phyloP scores from a whole-genome alignment of 192 early-diverging fungal species.

The Mortierella alpina region DNA sequence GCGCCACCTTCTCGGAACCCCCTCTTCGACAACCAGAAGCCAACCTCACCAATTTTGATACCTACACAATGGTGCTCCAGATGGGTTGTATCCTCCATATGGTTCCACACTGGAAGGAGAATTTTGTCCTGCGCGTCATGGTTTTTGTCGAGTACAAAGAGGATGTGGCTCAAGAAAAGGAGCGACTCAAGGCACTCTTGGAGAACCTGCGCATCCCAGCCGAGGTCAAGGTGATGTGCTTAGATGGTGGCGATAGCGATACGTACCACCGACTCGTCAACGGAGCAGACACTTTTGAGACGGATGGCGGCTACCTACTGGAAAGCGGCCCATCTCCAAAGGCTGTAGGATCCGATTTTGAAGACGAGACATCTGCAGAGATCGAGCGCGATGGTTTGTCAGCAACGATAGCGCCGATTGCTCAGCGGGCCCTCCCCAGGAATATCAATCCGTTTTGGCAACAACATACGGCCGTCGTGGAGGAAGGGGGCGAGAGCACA shows the following conservation, averaged over 20 bases:
- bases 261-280: slow-evolving; percentile 58
- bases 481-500: slow-evolving; percentile 18
- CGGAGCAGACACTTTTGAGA: slow-evolving; percentile 16
- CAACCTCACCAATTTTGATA: slow-evolving; percentile 69
- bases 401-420: slow-evolving; percentile 2
- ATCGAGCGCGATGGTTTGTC: not conserved
- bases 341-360: slow-evolving; percentile 2
- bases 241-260: slow-evolving; percentile 51
- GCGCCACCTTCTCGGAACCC: slow-evolving; percentile 3
- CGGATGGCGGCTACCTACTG: not conserved
- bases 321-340: not conserved
- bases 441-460: slow-evolving; percentile 34
- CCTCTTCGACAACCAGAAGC: slow-evolving; percentile 15
- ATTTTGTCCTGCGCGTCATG: slow-evolving; percentile 70
- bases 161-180: slow-evolving; percentile 70
- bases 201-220: slow-evolving; percentile 72
- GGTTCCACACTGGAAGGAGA: slow-evolving; percentile 75
- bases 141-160: slow-evolving; percentile 75
- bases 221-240: slow-evolving; percentile 66
- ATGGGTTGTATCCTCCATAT: slow-evolving; percentile 78
- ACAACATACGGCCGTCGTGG: slow-evolving; percentile 6
- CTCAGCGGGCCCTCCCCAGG: slow-evolving; percentile 7
- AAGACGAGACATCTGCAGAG: not conserved
- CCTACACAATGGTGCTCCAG: slow-evolving; percentile 80
- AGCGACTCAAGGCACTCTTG: slow-evolving; percentile 64